Conservation (phyloP, 176 grass and related monocot genomes). For the Oryza australiensis region DNA sequence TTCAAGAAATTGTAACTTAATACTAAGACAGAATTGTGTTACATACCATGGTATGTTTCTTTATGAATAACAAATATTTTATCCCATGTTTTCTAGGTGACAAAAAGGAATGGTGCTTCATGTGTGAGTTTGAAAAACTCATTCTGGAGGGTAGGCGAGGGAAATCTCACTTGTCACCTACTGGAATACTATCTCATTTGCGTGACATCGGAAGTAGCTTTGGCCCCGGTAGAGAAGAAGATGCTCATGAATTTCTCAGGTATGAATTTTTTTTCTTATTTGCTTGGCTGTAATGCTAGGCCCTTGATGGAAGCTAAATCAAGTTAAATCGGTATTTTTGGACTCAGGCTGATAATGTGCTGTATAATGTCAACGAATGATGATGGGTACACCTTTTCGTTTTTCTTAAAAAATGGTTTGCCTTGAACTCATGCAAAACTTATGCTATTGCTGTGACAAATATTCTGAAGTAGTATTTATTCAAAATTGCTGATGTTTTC, state of each 20-base stretch:
- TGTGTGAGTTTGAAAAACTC: slow-evolving; percentile 85
- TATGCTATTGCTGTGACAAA: background rate
- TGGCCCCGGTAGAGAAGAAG: slow-evolving; percentile 59
- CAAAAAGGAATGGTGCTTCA: slow-evolving; percentile 79
- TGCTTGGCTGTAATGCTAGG: slow-evolving; percentile 4
- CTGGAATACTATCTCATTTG: slow-evolving; percentile 70
- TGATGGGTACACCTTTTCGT: background rate
- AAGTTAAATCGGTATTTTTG: background rate
- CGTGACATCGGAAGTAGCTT: slow-evolving; percentile 57
- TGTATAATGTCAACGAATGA: background rate
- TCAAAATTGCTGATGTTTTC: background rate
- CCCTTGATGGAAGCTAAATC: background rate
- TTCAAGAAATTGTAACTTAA: slow-evolving; percentile 73
- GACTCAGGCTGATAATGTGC: background rate
- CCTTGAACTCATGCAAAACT: background rate
- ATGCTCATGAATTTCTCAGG: slow-evolving; percentile 98
- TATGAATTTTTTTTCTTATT: slow-evolving; percentile 34
- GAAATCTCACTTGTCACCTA: slow-evolving; percentile 63
- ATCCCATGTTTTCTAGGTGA: slow-evolving; percentile 52
- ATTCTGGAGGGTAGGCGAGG: slow-evolving; percentile 53
- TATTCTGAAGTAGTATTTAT: background rate
- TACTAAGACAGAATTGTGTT: slow-evolving; percentile 18
- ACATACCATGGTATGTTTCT: background rate
- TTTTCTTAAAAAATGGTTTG: background rate
- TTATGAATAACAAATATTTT: slow-evolving; percentile 9